Conservation (phyloP, 768 basidiomycete genomes). For the Pleurotus platypus region DNA sequence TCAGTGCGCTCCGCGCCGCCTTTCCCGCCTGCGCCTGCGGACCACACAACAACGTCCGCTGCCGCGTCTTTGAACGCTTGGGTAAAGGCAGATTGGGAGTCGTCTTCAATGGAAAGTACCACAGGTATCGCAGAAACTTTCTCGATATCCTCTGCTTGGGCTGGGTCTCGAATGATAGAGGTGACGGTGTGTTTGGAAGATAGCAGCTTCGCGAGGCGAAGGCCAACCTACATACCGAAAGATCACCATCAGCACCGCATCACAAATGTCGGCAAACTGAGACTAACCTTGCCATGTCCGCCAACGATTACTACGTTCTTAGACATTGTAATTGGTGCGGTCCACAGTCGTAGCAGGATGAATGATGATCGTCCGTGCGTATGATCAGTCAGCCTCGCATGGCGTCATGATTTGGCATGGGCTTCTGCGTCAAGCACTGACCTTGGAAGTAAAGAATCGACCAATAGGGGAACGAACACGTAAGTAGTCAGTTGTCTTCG, state of each 20-base stretch:
- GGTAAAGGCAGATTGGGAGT: slow-evolving; percentile 40
- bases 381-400: not conserved
- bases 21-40: slow-evolving; percentile 54
- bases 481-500: too few species aligned
- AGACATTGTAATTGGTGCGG: slow-evolving; percentile 19
- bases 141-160: slow-evolving; percentile 45
- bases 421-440: slow-evolving; percentile 5
- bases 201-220: slow-evolving; percentile 49
- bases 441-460: slow-evolving; percentile 15
- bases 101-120: slow-evolving; percentile 55
- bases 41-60: slow-evolving; percentile 37
- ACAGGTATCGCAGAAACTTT: slow-evolving; percentile 39
- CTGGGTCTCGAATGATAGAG: slow-evolving; percentile 51
- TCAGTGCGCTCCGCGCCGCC: slow-evolving; percentile 53
- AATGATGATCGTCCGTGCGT: too few species aligned
- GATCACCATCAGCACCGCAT: too few species aligned
- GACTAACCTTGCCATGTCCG: slow-evolving; percentile 47
- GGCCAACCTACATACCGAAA: slow-evolving; percentile 31
- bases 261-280: not conserved
- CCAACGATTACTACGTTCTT: slow-evolving; percentile 50
- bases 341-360: too few species aligned
- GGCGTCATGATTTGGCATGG: slow-evolving; percentile 3
- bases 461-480: too few species aligned
- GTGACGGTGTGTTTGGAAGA: slow-evolving; percentile 39
- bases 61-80: slow-evolving; percentile 38